Conservation (phyloP, 1,139 yeast species). For the Blastobotrys illinoisensis region DNA sequence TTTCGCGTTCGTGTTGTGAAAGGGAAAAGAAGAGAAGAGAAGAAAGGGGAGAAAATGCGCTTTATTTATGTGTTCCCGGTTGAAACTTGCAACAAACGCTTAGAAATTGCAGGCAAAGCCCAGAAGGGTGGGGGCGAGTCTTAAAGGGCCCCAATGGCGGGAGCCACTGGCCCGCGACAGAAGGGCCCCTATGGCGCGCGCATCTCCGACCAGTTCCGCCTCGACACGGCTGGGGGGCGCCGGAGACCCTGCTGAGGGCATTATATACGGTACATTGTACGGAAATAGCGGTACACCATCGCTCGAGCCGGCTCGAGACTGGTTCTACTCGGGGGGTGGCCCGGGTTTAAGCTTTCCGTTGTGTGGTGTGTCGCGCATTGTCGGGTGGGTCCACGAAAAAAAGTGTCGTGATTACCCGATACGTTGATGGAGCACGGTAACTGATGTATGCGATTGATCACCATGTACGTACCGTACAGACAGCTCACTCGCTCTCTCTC, state of each 20-base stretch:
- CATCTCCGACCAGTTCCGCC: background rate
- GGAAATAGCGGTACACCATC: too few relatives aligned
- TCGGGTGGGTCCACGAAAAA: background rate
- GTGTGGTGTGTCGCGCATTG: slow-evolving; percentile 1
- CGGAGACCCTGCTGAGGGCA: too few relatives aligned
- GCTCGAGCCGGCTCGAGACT: too few relatives aligned
- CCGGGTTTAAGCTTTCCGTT: background rate
- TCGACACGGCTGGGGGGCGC: too few relatives aligned
- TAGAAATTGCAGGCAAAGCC: background rate
- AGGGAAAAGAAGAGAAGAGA: background rate
- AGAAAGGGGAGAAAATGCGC: background rate
- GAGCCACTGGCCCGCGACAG: background rate
- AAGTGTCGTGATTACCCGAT: background rate
- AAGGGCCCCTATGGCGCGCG: background rate
- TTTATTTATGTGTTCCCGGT: background rate
- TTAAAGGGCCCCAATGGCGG: background rate
- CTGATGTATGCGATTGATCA: background rate
- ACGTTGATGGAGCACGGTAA: background rate
- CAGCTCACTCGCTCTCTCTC: too few relatives aligned
- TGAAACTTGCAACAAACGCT: background rate
- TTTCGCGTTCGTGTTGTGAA: background rate
- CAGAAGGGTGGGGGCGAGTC: background rate
- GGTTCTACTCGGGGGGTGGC: background rate
- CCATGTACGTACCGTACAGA: too few relatives aligned
- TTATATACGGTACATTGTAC: too few relatives aligned